Conservation (phyloP, 2,329 filamentous ascomycete genomes). For the Exophiala sideris region DNA sequence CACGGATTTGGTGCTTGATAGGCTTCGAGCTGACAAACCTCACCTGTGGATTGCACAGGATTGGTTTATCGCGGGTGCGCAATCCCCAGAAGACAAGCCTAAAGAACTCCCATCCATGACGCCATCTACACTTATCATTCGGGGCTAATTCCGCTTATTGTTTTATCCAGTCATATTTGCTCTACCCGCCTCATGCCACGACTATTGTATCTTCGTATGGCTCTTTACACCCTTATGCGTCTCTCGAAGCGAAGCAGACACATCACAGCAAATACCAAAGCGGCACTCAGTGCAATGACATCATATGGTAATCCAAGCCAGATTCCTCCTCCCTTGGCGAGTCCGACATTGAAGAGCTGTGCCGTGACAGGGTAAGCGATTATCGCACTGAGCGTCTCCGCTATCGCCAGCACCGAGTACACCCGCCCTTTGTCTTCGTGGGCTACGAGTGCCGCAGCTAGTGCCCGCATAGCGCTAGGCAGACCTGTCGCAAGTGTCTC, state of each 20-base stretch:
- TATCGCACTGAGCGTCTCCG: conserved; percentile 47
- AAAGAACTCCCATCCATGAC: no score
- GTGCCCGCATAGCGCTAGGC: conserved; percentile 44
- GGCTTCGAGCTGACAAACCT: conserved; percentile 13
- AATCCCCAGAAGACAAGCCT: no score
- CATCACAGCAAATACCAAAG: conserved; percentile 4
- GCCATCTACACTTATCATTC: no score
- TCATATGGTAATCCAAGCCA: conserved; percentile 50
- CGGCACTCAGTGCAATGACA: conserved; percentile 7
- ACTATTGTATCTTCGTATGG: background rate
- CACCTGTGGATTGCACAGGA: conserved; percentile 6
- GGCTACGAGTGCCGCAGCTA: conserved; percentile 48
- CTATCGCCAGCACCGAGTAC: conserved; percentile 49
- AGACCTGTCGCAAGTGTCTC: conserved; percentile 51
- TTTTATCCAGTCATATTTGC: no score
- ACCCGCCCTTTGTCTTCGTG: conserved; percentile 48
- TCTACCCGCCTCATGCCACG: background rate
- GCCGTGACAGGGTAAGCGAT: conserved; percentile 48
- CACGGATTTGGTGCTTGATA: background rate
- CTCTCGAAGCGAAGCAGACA: conserved; percentile 14
- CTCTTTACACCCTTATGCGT: background rate
- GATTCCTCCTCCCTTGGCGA: conserved; percentile 41
- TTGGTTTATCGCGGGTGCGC: conserved; percentile 3
- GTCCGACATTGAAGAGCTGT: conserved; percentile 45
- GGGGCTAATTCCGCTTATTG: background rate